These are phyloP conservation scores for Vigna reflexopilosa DNA, from an alignment of 306 rosid genomes.

Conservation along the genomic window DNA sequence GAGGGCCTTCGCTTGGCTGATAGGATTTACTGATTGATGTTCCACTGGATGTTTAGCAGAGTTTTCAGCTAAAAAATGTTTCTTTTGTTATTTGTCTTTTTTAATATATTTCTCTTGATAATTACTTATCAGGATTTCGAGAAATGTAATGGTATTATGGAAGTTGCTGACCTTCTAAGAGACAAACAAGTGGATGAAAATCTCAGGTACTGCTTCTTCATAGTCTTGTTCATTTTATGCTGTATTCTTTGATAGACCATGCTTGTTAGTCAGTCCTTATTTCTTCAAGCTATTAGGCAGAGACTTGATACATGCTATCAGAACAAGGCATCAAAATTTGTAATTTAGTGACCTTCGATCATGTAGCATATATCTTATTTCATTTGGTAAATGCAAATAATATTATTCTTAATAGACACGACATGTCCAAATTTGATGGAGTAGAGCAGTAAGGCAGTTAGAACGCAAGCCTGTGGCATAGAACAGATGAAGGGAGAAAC, in stretches of 20 bases:
- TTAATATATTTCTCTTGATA: background rate
- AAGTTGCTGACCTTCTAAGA: conserved; percentile 85
- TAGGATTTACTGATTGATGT: conserved; percentile 28
- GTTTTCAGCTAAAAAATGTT: conserved; percentile 26
- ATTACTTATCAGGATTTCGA: conserved; percentile 76
- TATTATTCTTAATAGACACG: background rate
- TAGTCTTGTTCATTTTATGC: conserved; percentile 25
- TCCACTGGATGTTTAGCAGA: conserved; percentile 31
- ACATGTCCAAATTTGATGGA: background rate
- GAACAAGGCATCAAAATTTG: background rate
- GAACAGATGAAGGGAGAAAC: conserved; percentile 9
- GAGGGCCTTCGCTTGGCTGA: conserved; percentile 33
- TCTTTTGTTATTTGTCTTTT: conserved; percentile 22
- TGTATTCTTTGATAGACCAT: background rate
- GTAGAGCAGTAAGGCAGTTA: background rate
- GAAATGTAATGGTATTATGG: conserved; percentile 76
- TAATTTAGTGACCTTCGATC: background rate
- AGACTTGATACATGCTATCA: conserved; percentile 1
- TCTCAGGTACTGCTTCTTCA: conserved; percentile 69
- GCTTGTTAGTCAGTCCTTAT: conserved; percentile 15
- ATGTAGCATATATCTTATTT: conserved; percentile 8
- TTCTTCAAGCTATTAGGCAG: background rate
- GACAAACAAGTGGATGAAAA: conserved; percentile 89
- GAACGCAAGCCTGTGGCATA: background rate
- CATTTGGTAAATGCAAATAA: conserved; percentile 8